phyloP scores from a whole-genome alignment of 225 moss, liverwort and hornwort species.

The Thuidium tamariscinum region DNA sequence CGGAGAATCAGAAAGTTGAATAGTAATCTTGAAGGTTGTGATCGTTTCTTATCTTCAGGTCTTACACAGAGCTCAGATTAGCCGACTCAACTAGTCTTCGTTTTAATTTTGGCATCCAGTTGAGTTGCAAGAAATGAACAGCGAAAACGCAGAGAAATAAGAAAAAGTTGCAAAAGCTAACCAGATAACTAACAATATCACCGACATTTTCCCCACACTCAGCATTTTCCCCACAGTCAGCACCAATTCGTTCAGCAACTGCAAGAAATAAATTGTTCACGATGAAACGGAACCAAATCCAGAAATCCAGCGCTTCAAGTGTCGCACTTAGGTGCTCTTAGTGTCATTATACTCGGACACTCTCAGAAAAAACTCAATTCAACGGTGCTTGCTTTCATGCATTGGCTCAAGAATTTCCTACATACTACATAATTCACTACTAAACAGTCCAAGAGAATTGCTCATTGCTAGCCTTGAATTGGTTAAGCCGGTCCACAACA shows the following conservation, averaged over 20 bases:
- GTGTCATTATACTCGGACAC: too few relatives aligned
- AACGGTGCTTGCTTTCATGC: too few relatives aligned
- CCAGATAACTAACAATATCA: conserved; percentile 74
- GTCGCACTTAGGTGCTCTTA: not conserved
- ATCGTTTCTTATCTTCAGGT: not conserved
- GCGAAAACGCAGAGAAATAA: too few relatives aligned
- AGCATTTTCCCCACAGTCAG: conserved; percentile 79
- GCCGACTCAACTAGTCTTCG: too few relatives aligned
- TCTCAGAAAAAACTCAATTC: too few relatives aligned
- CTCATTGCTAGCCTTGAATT: too few relatives aligned
- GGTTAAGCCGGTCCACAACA: not conserved
- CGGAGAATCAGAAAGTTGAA: not conserved
- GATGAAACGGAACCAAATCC: not conserved
- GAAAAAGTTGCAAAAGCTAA: not conserved
- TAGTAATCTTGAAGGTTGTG: not conserved
- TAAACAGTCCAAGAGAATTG: too few relatives aligned
- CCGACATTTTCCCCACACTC: conserved; percentile 83
- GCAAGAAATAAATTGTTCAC: not conserved
- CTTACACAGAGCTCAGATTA: not conserved
- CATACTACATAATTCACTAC: too few relatives aligned
- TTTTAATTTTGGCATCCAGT: too few relatives aligned
- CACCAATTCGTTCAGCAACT: conserved; percentile 87
- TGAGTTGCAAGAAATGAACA: too few relatives aligned
- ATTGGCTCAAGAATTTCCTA: too few relatives aligned
- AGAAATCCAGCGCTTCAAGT: not conserved